These are phyloP conservation scores for Kickxella alabastrina DNA, from an alignment of 192 early-diverging fungal species.

Conservation along the genomic window DNA sequence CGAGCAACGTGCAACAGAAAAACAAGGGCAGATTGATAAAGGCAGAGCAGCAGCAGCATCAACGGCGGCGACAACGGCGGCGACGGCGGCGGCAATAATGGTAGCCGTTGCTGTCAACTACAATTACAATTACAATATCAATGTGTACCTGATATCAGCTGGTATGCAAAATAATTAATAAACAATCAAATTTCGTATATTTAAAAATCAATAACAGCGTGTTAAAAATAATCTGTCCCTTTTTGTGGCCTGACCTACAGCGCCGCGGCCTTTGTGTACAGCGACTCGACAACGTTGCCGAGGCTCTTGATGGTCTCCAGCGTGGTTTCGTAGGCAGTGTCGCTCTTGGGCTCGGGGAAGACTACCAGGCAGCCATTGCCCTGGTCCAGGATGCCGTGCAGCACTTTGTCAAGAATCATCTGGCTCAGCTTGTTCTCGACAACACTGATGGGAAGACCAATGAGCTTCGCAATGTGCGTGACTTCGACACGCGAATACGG, in stretches of 20 bases:
- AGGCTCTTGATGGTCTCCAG: constrained; percentile 97
- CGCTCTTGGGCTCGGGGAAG: constrained; percentile 83
- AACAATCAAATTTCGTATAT: too few species aligned
- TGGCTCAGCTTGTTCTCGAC: constrained; percentile 97
- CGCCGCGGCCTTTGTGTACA: constrained; percentile 82
- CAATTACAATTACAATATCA: not conserved
- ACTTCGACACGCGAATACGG: constrained; percentile 98
- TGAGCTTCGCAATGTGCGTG: constrained; percentile 86
- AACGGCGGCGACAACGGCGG: too few species aligned
- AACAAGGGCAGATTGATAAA: too few species aligned
- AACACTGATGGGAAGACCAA: constrained; percentile 86
- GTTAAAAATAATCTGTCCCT: too few species aligned
- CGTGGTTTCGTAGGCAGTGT: constrained; percentile 89
- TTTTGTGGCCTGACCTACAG: constrained; percentile 10
- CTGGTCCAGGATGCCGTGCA: constrained; percentile 95
- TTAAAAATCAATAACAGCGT: too few species aligned
- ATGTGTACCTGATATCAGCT: not conserved
- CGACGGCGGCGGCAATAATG: not conserved
- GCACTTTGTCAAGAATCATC: constrained; percentile 98
- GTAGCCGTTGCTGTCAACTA: not conserved
- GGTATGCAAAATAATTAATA: not conserved
- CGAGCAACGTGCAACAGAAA: not conserved
- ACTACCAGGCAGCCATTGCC: constrained; percentile 92
- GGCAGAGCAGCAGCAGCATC: too few species aligned
- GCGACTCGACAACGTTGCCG: constrained; percentile 88